Evolutionary conservation across 2,329 filamentous ascomycete genomes (phyloP).

Genomic region (Diaporthe longicolla): DNA sequence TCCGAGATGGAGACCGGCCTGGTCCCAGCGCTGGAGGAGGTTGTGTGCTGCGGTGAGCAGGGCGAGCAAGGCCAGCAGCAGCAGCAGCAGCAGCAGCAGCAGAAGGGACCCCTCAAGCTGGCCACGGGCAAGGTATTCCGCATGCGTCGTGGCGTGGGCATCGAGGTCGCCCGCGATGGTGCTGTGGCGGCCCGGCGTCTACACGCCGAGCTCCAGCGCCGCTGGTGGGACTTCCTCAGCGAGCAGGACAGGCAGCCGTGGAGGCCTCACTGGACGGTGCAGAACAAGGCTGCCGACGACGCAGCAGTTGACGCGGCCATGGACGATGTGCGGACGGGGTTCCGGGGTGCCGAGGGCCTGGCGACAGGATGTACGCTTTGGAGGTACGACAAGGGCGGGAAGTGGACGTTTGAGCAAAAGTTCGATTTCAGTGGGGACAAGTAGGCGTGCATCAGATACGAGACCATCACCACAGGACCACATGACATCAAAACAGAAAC

Average conservation of each 20-base stretch:
- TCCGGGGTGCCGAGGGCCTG: constrained; percentile 31
- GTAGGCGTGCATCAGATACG: background rate
- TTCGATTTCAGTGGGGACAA: constrained; percentile 21
- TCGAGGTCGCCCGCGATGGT: constrained; percentile 5
- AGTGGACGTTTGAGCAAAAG: constrained; percentile 24
- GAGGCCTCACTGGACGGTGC: constrained; percentile 37
- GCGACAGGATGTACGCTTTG: constrained; percentile 31
- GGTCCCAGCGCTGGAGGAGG: constrained; percentile 8
- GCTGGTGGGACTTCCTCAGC: constrained; percentile 25
- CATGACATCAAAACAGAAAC: background rate
- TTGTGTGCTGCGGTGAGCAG: background rate
- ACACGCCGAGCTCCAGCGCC: background rate
- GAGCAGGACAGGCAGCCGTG: constrained; percentile 36
- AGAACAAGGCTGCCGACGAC: constrained; percentile 37
- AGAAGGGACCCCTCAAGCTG: background rate
- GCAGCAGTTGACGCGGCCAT: constrained; percentile 23
- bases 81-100: background rate
- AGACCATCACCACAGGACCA: background rate
- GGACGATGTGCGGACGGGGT: background rate
- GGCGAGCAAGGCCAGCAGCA: too few relatives aligned
- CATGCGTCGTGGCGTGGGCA: constrained; percentile 28
- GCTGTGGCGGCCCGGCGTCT: background rate
- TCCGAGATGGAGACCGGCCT: background rate
- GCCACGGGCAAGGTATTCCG: constrained; percentile 16
- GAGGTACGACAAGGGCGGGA: constrained; percentile 36